A percentile compares a stretch with the other conserved stretches of the same genome.
phyloP scores from a whole-genome alignment of 2,329 filamentous ascomycete species.

The Claviceps digitariae region DNA sequence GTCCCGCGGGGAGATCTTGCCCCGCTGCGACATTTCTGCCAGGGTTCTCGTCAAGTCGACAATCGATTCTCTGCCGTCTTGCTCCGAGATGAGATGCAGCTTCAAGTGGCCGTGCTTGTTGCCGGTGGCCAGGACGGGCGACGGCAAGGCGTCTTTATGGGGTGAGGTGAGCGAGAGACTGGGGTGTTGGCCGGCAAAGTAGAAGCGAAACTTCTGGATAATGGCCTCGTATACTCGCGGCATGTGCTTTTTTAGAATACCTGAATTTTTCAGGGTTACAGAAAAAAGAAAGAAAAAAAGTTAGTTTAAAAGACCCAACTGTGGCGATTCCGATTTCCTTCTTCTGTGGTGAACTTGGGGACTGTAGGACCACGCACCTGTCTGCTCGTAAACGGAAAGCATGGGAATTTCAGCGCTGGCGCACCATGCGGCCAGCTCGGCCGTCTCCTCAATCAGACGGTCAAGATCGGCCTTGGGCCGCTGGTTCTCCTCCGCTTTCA shows the following conservation, averaged over 20 bases:
- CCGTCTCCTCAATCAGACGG: constrained; percentile 74
- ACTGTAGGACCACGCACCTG: constrained; percentile 42
- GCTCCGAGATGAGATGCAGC: constrained; percentile 69
- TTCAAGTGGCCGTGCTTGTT: constrained; percentile 30
- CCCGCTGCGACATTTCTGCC: constrained; percentile 84
- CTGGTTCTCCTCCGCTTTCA: constrained; percentile 59
- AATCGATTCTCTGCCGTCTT: constrained; percentile 84
- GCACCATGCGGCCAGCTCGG: constrained; percentile 88
- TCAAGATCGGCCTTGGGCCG: constrained; percentile 64
- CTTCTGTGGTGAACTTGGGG: neutral
- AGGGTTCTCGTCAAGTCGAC: constrained; percentile 93
- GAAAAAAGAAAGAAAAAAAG: neutral
- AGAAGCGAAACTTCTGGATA: constrained; percentile 65
- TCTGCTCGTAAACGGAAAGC: constrained; percentile 85
- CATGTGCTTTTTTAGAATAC: constrained; percentile 78
- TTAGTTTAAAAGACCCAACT: neutral
- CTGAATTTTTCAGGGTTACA: constrained; percentile 38
- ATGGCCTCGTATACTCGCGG: constrained; percentile 72
- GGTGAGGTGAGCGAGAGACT: constrained; percentile 44
- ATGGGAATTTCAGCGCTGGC: constrained; percentile 76
- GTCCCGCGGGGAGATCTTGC: constrained; percentile 68
- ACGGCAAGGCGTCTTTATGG: constrained; percentile 25
- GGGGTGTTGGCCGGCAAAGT: constrained; percentile 69
- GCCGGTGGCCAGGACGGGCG: constrained; percentile 14
- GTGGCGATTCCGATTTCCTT: neutral